These are phyloP conservation scores for Lolium multiflorum DNA, from an alignment of 176 grass and related monocot genomes.

Conservation along the genomic window DNA sequence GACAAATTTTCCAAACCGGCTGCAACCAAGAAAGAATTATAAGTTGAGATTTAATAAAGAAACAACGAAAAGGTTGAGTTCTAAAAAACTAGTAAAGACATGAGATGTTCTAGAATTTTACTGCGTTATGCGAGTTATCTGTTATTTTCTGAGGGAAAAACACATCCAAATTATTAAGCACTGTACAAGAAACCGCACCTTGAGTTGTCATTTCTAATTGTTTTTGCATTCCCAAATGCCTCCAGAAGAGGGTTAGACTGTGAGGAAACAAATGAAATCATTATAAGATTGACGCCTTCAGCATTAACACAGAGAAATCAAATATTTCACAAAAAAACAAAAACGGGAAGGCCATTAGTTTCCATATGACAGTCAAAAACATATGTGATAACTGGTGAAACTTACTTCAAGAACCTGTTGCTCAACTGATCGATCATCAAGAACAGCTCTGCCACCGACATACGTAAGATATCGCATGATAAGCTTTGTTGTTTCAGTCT, in stretches of 20 bases:
- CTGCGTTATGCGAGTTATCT: background rate
- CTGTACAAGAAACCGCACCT: conserved; percentile 59
- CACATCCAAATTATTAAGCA: background rate
- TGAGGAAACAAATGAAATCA: conserved; percentile 41
- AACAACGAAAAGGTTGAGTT: conserved; percentile 10
- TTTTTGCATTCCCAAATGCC: conserved; percentile 99
- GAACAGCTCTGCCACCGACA: conserved; percentile 88
- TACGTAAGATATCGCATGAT: conserved; percentile 97
- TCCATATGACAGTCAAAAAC: conserved; percentile 27
- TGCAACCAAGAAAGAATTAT: conserved; percentile 49
- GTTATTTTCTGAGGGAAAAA: conserved; percentile 26
- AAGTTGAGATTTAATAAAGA: conserved; percentile 33
- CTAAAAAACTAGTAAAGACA: conserved; percentile 21
- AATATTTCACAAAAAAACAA: conserved; percentile 23
- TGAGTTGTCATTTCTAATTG: conserved; percentile 95
- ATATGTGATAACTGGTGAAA: conserved; percentile 19
- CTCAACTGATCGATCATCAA: conserved; percentile 90
- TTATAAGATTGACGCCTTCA: conserved; percentile 25
- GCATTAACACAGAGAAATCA: background rate
- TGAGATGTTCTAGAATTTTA: conserved; percentile 19
- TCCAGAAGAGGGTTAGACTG: conserved; percentile 99
- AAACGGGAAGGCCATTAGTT: conserved; percentile 23
- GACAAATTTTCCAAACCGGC: conserved; percentile 99
- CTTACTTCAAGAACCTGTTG: conserved; percentile 98
- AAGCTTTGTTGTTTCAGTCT: conserved; percentile 99